phyloP scores from a whole-genome alignment of 2,329 filamentous ascomycete genomes.

The Mycosphaerella arachidis region DNA sequence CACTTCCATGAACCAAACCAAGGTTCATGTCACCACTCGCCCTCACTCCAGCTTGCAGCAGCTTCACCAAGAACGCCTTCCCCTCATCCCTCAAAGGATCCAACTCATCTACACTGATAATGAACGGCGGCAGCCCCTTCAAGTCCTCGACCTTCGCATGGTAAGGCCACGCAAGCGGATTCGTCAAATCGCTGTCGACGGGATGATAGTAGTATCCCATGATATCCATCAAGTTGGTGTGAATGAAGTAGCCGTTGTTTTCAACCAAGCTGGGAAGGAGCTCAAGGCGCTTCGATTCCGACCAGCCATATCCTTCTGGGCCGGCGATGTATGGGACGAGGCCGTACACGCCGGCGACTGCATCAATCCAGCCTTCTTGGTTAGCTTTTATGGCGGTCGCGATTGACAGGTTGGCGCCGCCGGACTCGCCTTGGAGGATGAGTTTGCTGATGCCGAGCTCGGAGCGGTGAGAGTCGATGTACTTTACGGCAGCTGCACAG shows the following conservation, averaged over 20 bases:
- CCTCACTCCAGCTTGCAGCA: conserved; percentile 25
- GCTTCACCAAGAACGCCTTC: conserved; percentile 23
- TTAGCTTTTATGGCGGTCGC: conserved; percentile 28
- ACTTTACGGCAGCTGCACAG: conserved; percentile 25
- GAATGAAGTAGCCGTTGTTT: conserved; percentile 28
- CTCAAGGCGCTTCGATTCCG: conserved; percentile 7
- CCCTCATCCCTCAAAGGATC: conserved; percentile 32
- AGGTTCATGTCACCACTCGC: conserved; percentile 26
- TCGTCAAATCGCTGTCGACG: conserved; percentile 4
- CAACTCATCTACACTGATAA: conserved; percentile 29
- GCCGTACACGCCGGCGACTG: conserved; percentile 26
- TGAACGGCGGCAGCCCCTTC: conserved; percentile 27
- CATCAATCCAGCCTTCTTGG: conserved; percentile 25
- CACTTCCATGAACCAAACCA: conserved; percentile 23
- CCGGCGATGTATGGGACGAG: conserved; percentile 24
- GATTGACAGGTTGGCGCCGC: conserved; percentile 29
- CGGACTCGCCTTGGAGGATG: conserved; percentile 31
- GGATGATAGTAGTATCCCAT: conserved; percentile 19
- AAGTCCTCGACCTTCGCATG: conserved; percentile 26
- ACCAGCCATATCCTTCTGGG: conserved; percentile 10
- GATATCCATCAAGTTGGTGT: conserved; percentile 5
- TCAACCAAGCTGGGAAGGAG: conserved; percentile 25
- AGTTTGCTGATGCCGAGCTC: conserved; percentile 25
- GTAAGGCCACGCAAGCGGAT: conserved; percentile 33
- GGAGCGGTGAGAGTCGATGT: conserved; percentile 20